Evolutionary conservation across 495 filamentous ascomycete genomes (phyloP).

Genomic region (Lindgomyces ingoldianus): DNA sequence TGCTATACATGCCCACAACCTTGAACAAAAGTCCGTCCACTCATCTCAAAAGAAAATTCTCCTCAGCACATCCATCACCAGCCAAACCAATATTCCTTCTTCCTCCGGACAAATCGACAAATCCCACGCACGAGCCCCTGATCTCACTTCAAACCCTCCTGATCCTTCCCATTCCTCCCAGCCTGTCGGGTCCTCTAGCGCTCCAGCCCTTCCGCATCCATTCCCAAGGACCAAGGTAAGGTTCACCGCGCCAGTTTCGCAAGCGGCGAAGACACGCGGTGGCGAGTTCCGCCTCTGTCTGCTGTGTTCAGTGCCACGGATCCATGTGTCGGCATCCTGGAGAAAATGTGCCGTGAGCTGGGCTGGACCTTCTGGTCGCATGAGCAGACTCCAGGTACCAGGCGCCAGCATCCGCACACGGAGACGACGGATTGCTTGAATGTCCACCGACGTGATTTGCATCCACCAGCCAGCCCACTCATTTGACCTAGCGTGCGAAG

Average conservation of each 20-base stretch:
- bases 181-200: background rate
- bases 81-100: background rate
- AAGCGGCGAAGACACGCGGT: too few relatives aligned
- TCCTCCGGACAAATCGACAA: background rate
- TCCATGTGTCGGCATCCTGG: too few relatives aligned
- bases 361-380: background rate
- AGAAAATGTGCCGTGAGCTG: too few relatives aligned
- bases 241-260: too few relatives aligned
- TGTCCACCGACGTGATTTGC: background rate
- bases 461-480: too few relatives aligned
- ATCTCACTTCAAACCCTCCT: background rate
- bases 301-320: too few relatives aligned
- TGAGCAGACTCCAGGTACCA: background rate
- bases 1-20: too few relatives aligned
- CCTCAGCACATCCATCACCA: background rate
- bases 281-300: too few relatives aligned
- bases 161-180: background rate
- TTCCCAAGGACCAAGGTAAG: background rate
- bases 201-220: background rate
- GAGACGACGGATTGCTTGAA: too few relatives aligned
- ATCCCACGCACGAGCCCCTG: too few relatives aligned
- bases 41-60: background rate
- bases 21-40: background rate
- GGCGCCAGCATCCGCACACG: background rate
- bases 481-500: too few relatives aligned